A percentile compares a stretch with the other conserved stretches of the same genome.
Conservation (phyloP, 169 alveolate species). For the Hepatocystis sp. region DNA sequence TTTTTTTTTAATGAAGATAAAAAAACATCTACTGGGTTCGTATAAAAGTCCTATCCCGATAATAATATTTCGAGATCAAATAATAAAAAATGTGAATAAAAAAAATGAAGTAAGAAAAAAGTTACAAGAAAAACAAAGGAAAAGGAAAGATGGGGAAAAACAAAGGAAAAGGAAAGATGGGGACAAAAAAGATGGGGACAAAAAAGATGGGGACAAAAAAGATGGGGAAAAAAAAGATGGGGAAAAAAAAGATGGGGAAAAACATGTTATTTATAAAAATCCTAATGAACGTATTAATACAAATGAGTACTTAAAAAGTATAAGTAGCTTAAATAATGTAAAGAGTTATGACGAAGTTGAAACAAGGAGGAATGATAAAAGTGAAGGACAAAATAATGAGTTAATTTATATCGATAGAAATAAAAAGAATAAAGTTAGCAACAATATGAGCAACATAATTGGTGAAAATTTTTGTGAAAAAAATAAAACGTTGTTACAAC, state of each 20-base stretch:
- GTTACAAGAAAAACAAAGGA: neutral
- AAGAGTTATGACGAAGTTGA: neutral
- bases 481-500: no score
- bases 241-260: neutral
- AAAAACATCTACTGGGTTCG: conserved; percentile 48
- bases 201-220: neutral
- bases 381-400: no score
- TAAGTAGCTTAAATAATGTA: no score
- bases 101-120: neutral
- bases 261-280: no score
- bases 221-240: neutral
- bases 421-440: neutral
- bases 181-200: neutral
- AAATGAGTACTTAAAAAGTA: no score
- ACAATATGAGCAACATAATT: no score
- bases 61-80: conserved; percentile 20
- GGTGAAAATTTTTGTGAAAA: neutral
- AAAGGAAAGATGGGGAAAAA: neutral
- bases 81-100: neutral
- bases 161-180: neutral
- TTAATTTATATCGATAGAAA: no score
- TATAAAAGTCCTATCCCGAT: conserved; percentile 43
- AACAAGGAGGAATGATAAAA: neutral
- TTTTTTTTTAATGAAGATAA: conserved; percentile 24
- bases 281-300: no score